Base-by-base conservation (phyloP, 805 yeast genomes). In the Candida loeiensis region DNA sequence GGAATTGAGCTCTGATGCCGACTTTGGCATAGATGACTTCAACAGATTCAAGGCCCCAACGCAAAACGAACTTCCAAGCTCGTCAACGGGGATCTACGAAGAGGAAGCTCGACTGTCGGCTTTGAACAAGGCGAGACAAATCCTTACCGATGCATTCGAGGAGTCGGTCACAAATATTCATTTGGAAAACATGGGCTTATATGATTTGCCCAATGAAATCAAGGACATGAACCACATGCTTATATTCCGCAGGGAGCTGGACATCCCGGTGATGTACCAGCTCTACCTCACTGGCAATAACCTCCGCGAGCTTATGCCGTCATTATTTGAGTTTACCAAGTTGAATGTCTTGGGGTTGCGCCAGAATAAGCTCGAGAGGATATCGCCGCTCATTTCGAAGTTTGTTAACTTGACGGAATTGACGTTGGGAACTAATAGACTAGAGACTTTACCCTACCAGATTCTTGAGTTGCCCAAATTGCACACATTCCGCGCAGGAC, bases 171-270 rank as follows among this genome's bases (percentile, higher is more conserved):
- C 76, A 1, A 60, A 52, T n/a, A 60, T 80, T 2, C 58, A 69
- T 40, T 49, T 80, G 19, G 82, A 78, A 38, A 58, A 68, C 12
- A 51, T 77, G 56, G 69, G 66, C 0, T 56, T 80, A 28, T 62
- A 59, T 8, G 69, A 69, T 4, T 54, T 80, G 3, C 85, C 86
- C 1, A 78, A 75, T 37, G 82, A 78, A 46, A 66, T 80, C 20
- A 71, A 70, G 37, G 86, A 80, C 51, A 59, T 80, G 46, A 69
- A 76, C 48, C 69, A 78, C 40, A 55, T 78, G 48, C 79, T 78
- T n/a, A 54, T 73, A 6, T 68, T 71, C 41, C 45, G 45, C 30
- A 29, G 26, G n/a, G 57, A 54, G 13, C 36, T 40, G 12, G 56
- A 57, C 1, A 12, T 34, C 16, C 54, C 55, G 3, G 43, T 46